Evolutionary conservation across 225 moss, liverwort and hornwort species (phyloP).

Genomic region (Lunularia cruciata): DNA sequence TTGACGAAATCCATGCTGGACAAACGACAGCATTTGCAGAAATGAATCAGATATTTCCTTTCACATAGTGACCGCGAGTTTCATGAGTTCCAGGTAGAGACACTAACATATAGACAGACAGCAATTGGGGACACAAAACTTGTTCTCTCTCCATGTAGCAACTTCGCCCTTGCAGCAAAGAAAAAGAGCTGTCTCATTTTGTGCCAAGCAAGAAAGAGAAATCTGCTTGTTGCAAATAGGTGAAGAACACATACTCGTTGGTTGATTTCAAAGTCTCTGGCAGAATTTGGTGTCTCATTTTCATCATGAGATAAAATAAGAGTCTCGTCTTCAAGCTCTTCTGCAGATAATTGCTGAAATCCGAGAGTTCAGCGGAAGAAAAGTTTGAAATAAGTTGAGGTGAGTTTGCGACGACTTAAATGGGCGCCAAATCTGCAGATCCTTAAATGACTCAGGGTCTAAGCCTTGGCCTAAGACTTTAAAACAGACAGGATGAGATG

Average conservation of each 20-base stretch:
- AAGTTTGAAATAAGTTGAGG: background rate
- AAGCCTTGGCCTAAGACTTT: background rate
- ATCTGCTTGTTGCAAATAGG: constrained; percentile 9
- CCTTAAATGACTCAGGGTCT: background rate
- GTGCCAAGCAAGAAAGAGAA: constrained; percentile 13
- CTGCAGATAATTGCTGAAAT: constrained; percentile 21
- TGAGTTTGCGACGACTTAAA: background rate
- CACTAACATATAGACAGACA: background rate
- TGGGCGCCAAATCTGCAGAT: background rate
- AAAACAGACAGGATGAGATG: constrained; percentile 2
- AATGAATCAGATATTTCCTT: background rate
- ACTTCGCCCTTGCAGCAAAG: constrained; percentile 14
- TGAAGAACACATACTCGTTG: constrained; percentile 28
- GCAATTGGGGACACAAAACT: background rate
- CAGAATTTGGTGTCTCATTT: constrained; percentile 15
- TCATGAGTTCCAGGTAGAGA: background rate
- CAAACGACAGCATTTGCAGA: background rate
- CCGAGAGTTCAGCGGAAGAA: constrained; percentile 19
- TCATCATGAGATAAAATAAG: constrained; percentile 15
- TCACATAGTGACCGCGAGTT: background rate
- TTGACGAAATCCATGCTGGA: too few species aligned
- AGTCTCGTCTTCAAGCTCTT: constrained; percentile 22
- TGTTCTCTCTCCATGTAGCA: constrained; percentile 4
- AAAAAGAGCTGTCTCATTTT: constrained; percentile 13
- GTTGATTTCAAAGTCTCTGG: constrained; percentile 19